Evolutionary conservation across 352 stramenopile species (phyloP), one percentile per base, ranked within the genome.

Genomic region (Halophytophthora polymorphica): DNA sequence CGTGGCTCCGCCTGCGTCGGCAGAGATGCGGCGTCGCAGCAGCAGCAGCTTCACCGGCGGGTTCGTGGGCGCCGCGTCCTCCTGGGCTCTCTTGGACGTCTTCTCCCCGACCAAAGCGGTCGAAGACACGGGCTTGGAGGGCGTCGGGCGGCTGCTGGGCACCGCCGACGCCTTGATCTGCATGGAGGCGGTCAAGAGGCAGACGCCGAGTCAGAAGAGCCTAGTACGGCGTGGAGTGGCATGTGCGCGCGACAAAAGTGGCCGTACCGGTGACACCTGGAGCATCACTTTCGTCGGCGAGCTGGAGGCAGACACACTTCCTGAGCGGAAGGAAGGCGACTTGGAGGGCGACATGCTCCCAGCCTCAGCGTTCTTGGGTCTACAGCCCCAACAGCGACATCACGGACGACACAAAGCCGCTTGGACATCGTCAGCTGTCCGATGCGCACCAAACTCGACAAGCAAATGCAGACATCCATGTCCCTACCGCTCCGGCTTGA

Each of bases 31-130:
- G 2, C 73, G 61, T 10, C 76, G 71, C 38, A 76, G 64, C 25
- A 86, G 66, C 38, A 88, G 54, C 57, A 88, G 55, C 58, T 86
- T 90, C 34, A 83, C 70, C 0, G 76, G 76, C 7, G 79, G 76
- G 28, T 88, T 87, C 22, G 72, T 86, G 8, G 56, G 49, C n/a
- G 55, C 28, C 18, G 43, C 36, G 4, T 15, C 15, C 6, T 28
- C 6, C 2, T 65, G 51, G 17, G 25, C 53, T 39, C 59, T 71
- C 25, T 48, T 60, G 12, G 39, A 18, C 19, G 29, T 15, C 42
- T 63, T 61, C 48, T 62, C 62, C 55, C 68, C 53, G 12, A 57
- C 42, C 40, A 44, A n/a, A 29, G 50, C 31, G 19, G 42, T 36
- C 35, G 40, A 50, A 12, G 37, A 28, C 5, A 35, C 33, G 12